Conservation (phyloP, 768 basidiomycete species). For the Mycena kentingensis region DNA sequence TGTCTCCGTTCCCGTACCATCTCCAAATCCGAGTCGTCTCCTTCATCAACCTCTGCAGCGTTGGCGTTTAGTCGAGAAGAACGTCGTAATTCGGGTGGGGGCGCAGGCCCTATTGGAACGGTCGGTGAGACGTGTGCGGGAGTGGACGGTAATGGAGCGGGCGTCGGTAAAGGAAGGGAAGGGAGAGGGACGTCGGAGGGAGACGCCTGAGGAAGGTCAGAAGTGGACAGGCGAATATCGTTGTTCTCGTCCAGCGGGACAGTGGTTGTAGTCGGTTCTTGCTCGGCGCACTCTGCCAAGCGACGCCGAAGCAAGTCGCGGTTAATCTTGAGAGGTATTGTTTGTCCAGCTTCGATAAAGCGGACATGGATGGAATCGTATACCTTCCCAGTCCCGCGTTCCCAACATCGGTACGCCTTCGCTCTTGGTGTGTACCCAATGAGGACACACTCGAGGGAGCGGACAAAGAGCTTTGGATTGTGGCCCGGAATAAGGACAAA, state of each 20-base stretch:
- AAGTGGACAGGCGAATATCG: neutral
- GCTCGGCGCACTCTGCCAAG: neutral
- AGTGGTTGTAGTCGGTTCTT: neutral
- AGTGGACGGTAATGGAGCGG: too few relatives aligned
- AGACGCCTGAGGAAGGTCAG: neutral
- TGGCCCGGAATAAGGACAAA: slow-evolving; percentile 29
- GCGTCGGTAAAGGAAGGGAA: too few relatives aligned
- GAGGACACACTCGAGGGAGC: neutral
- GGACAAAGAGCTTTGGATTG: slow-evolving; percentile 30
- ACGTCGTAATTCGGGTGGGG: too few relatives aligned
- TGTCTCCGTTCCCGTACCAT: slow-evolving; percentile 3
- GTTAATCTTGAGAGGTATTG: neutral
- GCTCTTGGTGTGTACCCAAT: slow-evolving; percentile 1
- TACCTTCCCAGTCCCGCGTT: slow-evolving; percentile 1
- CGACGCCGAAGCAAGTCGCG: neutral
- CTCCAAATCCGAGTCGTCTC: slow-evolving; percentile 27
- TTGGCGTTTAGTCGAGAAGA: neutral
- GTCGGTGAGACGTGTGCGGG: too few relatives aligned
- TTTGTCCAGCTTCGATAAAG: slow-evolving; percentile 20
- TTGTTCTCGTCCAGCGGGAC: neutral
- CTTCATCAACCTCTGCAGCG: neutral
- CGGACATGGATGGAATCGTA: slow-evolving; percentile 24
- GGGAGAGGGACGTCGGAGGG: too few relatives aligned
- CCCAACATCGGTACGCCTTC: slow-evolving; percentile 19
- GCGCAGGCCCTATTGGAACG: too few relatives aligned